phyloP scores from a whole-genome alignment of 371 early-diverging fungal species.

The Haplosporangium sp. region DNA sequence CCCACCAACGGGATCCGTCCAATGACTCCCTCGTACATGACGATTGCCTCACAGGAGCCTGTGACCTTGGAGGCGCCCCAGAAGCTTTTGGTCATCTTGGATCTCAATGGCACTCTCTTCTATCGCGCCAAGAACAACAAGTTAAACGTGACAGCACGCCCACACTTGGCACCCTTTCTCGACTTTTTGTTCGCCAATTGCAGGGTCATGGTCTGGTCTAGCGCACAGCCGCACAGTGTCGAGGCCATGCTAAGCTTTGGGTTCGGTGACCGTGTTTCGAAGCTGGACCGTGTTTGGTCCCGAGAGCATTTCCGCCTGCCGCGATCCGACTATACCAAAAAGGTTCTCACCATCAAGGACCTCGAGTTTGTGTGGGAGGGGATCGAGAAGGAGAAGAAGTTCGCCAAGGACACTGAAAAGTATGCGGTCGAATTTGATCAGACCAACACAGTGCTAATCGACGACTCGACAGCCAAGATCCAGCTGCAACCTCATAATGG shows the following conservation, averaged over 20 bases:
- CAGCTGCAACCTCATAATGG: conserved; percentile 73
- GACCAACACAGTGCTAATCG: conserved; percentile 75
- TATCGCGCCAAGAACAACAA: conserved; percentile 53
- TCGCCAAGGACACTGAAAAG: conserved; percentile 10
- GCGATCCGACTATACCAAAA: conserved; percentile 58
- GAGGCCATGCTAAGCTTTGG: conserved; percentile 40
- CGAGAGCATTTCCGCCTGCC: conserved; percentile 68
- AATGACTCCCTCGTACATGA: conserved; percentile 30
- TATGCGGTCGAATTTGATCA: conserved; percentile 60
- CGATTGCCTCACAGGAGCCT: conserved; percentile 23
- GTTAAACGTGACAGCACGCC: conserved; percentile 63
- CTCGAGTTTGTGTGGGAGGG: conserved; percentile 65
- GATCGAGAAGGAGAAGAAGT: conserved; percentile 52
- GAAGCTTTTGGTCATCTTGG: conserved; percentile 67
- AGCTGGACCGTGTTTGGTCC: conserved; percentile 69
- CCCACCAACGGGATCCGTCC: conserved; percentile 32
- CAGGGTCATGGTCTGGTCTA: conserved; percentile 84
- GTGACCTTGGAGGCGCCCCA: conserved; percentile 18
- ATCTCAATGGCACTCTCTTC: conserved; percentile 81
- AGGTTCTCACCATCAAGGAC: conserved; percentile 72
- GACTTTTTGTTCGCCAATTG: conserved; percentile 71
- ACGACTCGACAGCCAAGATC: conserved; percentile 74
- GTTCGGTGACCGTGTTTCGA: conserved; percentile 57
- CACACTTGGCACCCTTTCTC: conserved; percentile 67
- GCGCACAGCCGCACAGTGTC: conserved; percentile 73